Base-by-base conservation (phyloP, 805 yeast genomes). In the Candida qinlingensis region DNA sequence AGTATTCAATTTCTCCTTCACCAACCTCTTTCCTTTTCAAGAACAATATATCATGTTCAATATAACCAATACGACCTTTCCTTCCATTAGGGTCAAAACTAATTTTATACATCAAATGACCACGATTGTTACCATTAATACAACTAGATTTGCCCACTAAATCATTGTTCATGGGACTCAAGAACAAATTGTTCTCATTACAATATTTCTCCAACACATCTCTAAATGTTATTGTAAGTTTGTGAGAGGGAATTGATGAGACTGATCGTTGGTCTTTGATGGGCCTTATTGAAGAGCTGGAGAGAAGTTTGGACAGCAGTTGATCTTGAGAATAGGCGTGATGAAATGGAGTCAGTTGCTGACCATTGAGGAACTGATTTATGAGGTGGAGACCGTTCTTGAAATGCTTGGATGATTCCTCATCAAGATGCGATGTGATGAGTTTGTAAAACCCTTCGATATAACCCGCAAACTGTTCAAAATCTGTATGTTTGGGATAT, bases 171-270 rank as follows among this genome's bases (percentile, higher is more conserved):
- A 55, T 30, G 2, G 60, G 47, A 7, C 47, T 44, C 11, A 58
- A 37, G 28, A 62, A 51, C 27, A 82, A 68, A 36, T 77, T 76
- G 43, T 78, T 64, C 3, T 67, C 64, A 28, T 70, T 59, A 56
- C 96, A 88, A 57, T 70, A 77, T 3, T 78, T 78, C 46, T 75
- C 79, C 3, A 87, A 77, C 19, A 88, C 82, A 46, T 86, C 88
- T 53, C 74, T 81, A 59, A 83, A 82, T 0, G 86, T 70, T 4
- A 75, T 68, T 31, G 65, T 55, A 1, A 79, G 63, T 39, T 68
- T 69, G 37, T 69, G 67, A 9, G 72, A 54, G 0, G 82, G 80
- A 57, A 64, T 45, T 40, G 45, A 33, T 36, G 7, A 27, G 5
- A 13, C 33, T 37, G 33, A 19, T 30, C 4, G 35, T 33, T 42